These are phyloP conservation scores for Diophrys appendiculata DNA, from an alignment of 73 alveolate genomes.

Conservation along the genomic window DNA sequence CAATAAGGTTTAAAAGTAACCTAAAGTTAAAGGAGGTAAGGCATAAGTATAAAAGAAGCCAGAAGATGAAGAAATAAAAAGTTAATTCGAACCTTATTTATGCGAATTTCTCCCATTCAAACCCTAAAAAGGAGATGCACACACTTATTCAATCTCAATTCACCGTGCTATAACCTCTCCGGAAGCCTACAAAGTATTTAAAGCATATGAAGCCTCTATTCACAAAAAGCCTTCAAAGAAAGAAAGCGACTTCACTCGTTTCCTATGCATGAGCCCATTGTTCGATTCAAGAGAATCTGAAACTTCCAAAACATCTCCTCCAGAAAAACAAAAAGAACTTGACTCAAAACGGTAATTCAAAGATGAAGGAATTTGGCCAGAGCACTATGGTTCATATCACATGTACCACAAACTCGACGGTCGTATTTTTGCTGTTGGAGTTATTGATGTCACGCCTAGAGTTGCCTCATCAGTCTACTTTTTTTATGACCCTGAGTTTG, in stretches of 20 bases:
- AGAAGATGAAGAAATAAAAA: too few species aligned
- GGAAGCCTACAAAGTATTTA: constrained; percentile 57
- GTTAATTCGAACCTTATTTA: too few species aligned
- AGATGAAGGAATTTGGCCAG: constrained; percentile 77
- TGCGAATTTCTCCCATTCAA: too few species aligned
- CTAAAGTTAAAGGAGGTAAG: too few species aligned
- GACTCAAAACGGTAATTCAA: constrained; percentile 35
- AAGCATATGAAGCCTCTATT: constrained; percentile 52
- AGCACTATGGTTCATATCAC: constrained; percentile 84
- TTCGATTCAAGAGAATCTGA: constrained; percentile 39
- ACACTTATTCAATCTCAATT: constrained; percentile 46
- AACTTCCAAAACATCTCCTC: constrained; percentile 5
- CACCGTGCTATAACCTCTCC: constrained; percentile 54
- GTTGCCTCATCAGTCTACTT: constrained; percentile 79
- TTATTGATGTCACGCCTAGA: constrained; percentile 72
- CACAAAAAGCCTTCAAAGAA: constrained; percentile 61
- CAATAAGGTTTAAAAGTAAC: too few species aligned
- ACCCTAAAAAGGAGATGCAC: constrained; percentile 26
- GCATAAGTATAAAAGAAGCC: too few species aligned
- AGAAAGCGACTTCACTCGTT: constrained; percentile 43
- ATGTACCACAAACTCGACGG: constrained; percentile 70
- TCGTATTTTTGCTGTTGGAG: constrained; percentile 81
- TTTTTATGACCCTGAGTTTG: constrained; percentile 87
- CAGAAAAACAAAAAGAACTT: constrained; percentile 8
- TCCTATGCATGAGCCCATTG: constrained; percentile 60